Evolutionary conservation across 768 basidiomycete genomes (phyloP), one percentile per base, ranked within the genome.

Genomic region (Hirschioporus abietinus): DNA sequence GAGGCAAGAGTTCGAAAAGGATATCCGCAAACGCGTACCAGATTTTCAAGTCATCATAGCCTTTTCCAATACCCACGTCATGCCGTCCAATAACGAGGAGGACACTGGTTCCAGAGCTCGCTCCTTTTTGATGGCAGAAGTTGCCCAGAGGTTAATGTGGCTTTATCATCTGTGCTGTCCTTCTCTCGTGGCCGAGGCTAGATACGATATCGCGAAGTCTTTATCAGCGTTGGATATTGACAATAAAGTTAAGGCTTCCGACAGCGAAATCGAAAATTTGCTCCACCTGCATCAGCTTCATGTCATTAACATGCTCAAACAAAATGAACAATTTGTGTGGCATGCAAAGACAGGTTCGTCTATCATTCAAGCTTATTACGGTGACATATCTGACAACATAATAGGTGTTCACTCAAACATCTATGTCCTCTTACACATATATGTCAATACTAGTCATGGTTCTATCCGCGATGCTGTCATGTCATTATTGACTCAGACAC

Each of bases 31-130:
- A 66, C 82, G 93, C 6, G 83, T 96, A 0, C 96, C 96, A 0
- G 95, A 96, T 63, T 89, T 96, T 67, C 87, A 90, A 70, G 92
- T 96, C 63, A 78, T 97, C 65, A 83, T 97, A 10, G 92, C 88
- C 0, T 91, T 95, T 72, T 88, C 90, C 7, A 52, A 52, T 52
- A 15, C 42, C 12, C 90, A 94, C 69, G 87, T 75, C 69, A 77
- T 69, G 64, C 60, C 64, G 60, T 70, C 65, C 24, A 70, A 72
- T 12, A 59, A 35, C 35, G 72, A 75, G 5, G 73, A 72, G n/a
- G 72, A 74, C 12, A 65, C 70, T 26, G 18, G 72, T 35, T 59
- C 63, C 63, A 77, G 76, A 0, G 86, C 87, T 35, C 68, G 59
- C 70, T 68, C 52, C 64, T 71, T 73, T 0, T 75, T 99, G 68